Conservation (phyloP, 2,329 filamentous ascomycete species). For the Nannizziopsis arthrosporioides region DNA sequence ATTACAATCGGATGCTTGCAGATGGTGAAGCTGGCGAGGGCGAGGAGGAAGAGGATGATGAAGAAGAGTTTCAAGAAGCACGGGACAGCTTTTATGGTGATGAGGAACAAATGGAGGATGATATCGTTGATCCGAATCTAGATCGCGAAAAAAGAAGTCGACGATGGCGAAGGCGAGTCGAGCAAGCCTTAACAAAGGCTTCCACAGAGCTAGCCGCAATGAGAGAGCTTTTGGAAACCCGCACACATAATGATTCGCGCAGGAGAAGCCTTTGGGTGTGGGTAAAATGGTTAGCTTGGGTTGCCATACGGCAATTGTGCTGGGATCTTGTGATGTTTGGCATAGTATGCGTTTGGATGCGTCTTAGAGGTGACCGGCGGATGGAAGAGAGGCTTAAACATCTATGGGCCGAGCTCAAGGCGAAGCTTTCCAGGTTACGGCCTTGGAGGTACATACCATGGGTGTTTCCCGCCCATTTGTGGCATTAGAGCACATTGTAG, state of each 20-base stretch:
- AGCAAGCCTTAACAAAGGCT: conserved; percentile 74
- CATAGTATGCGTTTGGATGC: conserved; percentile 31
- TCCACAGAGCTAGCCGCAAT: conserved; percentile 86
- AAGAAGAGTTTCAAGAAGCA: conserved; percentile 22
- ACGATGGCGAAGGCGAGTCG: conserved; percentile 71
- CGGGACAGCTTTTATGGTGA: conserved; percentile 15
- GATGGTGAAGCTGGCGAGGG: conserved; percentile 34
- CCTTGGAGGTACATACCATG: conserved; percentile 17
- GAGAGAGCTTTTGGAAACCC: conserved; percentile 74
- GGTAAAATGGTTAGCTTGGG: conserved; percentile 59
- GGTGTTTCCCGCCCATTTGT: neutral
- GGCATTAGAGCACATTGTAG: too few relatives aligned
- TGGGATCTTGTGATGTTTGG: conserved; percentile 51
- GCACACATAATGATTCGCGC: conserved; percentile 58
- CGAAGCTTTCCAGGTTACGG: conserved; percentile 22
- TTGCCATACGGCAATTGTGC: conserved; percentile 58
- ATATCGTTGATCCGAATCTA: conserved; percentile 22
- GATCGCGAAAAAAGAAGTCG: conserved; percentile 28
- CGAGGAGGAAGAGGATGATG: conserved; percentile 28
- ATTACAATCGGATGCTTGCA: conserved; percentile 35
- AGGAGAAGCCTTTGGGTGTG: conserved; percentile 56
- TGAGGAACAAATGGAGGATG: conserved; percentile 36
- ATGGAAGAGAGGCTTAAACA: conserved; percentile 29
- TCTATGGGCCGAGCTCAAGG: conserved; percentile 25
- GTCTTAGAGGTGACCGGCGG: conserved; percentile 32